A percentile compares a stretch with the other conserved stretches of the same genome.
Conservation (phyloP, 768 basidiomycete genomes). For the Mycena capillaripes region DNA sequence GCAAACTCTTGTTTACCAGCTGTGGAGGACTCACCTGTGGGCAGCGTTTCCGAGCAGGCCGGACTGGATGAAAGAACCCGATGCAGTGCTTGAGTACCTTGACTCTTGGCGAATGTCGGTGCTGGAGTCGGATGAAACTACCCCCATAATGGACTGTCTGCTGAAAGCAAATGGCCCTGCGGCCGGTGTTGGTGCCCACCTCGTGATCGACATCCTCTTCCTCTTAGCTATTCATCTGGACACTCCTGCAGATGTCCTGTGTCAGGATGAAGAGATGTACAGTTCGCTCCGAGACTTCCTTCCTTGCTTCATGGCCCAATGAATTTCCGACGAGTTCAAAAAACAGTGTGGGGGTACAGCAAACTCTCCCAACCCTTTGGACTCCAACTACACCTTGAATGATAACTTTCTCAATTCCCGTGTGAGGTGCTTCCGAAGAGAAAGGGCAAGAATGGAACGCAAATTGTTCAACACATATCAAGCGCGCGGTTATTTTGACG, state of each 20-base stretch:
- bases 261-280: neutral
- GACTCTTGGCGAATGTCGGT: neutral
- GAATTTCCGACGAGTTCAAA: neutral
- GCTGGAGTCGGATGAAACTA: neutral
- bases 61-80: neutral
- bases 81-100: neutral
- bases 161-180: neutral
- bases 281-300: neutral
- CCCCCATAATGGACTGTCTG: neutral
- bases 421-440: neutral
- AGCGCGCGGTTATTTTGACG: neutral
- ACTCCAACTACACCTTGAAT: neutral
- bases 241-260: neutral
- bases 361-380: neutral
- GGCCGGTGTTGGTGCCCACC: neutral
- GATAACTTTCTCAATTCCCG: neutral
- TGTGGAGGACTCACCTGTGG: neutral
- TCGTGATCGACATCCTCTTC: neutral
- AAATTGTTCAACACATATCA: neutral
- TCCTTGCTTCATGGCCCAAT: neutral
- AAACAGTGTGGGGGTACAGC: neutral
- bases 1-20: neutral
- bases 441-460: neutral
- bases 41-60: neutral
- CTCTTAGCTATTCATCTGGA: neutral